phyloP scores from a whole-genome alignment of 176 grass and related monocot genomes.

The Rhynchospora pubera region DNA sequence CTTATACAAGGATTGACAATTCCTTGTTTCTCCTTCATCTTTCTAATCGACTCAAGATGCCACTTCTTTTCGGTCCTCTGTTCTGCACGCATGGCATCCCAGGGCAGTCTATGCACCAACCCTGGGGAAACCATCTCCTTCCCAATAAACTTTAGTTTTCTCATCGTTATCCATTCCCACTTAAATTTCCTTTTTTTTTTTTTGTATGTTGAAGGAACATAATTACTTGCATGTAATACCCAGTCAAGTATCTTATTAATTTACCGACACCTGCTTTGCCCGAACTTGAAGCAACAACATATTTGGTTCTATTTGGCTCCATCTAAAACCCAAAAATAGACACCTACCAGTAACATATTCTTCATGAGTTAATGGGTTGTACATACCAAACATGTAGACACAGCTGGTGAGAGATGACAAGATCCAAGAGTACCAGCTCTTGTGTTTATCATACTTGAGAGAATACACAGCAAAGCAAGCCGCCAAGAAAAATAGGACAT shows the following conservation, averaged over 20 bases:
- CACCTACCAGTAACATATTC: background rate
- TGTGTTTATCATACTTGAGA: slow-evolving; percentile 85
- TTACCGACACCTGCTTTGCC: background rate
- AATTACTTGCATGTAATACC: background rate
- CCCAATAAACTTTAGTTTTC: background rate
- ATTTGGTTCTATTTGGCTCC: background rate
- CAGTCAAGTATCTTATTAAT: background rate
- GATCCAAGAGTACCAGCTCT: slow-evolving; percentile 99
- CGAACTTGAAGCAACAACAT: background rate
- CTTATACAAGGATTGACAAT: background rate
- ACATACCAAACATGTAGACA: slow-evolving; percentile 99
- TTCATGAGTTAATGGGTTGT: slow-evolving; percentile 7
- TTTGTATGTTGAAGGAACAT: too few relatives aligned
- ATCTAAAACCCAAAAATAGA: background rate
- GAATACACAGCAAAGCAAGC: slow-evolving; percentile 75
- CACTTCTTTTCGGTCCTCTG: background rate
- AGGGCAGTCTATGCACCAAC: background rate
- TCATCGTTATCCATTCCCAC: background rate
- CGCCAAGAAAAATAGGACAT: slow-evolving; percentile 75
- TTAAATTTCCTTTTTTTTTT: background rate
- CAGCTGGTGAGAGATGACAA: slow-evolving; percentile 96
- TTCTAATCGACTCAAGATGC: background rate
- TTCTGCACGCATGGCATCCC: background rate
- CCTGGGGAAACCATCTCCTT: background rate
- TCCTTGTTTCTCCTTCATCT: background rate